Evolutionary conservation across 495 filamentous ascomycete species (phyloP).

Genomic region (Podospora pseudoanserina): DNA sequence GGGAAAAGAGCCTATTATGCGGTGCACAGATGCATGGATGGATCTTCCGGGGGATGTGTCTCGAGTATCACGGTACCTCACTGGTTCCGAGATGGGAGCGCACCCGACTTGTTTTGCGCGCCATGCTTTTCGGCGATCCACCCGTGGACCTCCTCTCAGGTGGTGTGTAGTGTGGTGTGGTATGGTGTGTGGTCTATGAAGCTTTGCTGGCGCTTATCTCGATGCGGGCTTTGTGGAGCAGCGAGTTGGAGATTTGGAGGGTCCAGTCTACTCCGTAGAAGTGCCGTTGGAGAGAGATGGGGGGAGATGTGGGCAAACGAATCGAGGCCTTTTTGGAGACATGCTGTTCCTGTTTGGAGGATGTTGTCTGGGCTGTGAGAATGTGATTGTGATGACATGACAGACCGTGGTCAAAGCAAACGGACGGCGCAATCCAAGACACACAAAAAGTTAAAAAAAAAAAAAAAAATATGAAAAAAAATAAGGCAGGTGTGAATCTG

Average conservation of each 20-base stretch:
- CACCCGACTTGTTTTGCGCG: constrained; percentile 19
- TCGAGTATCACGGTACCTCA: constrained; percentile 14
- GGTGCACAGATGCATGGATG: constrained; percentile 22
- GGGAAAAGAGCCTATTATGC: constrained; percentile 7
- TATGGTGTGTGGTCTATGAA: background rate
- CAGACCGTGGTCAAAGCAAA: background rate
- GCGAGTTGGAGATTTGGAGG: background rate
- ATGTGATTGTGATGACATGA: background rate
- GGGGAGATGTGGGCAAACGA: background rate
- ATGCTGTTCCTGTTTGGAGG: background rate
- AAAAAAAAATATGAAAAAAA: too few species aligned
- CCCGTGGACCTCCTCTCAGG: background rate
- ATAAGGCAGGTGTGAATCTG: background rate
- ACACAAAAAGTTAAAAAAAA: background rate
- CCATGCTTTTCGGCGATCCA: constrained; percentile 16
- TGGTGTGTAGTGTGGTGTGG: constrained; percentile 1
- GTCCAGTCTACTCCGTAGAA: background rate
- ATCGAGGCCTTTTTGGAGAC: background rate
- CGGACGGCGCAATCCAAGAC: background rate
- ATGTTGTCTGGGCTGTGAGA: background rate
- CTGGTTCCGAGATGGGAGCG: constrained; percentile 18
- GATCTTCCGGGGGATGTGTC: constrained; percentile 28
- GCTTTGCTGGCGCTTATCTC: background rate
- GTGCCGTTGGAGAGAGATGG: background rate
- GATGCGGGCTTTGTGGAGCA: too few species aligned